Base-by-base conservation (phyloP, 2,329 filamentous ascomycete genomes). In the Ustilaginoidea virens region DNA sequence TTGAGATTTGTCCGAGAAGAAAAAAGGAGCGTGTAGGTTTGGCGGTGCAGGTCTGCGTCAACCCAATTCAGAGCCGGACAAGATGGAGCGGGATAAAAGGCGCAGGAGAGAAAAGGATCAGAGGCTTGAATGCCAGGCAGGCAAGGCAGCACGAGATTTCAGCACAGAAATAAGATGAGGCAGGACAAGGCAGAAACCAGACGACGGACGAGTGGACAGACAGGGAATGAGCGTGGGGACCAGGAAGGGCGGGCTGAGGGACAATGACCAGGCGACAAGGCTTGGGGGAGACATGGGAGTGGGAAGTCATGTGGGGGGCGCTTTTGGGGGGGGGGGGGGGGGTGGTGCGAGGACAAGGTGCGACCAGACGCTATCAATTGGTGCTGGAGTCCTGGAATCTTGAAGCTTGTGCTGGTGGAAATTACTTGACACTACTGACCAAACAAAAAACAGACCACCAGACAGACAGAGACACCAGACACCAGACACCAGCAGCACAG, bases 21-120 rank as follows among this genome's bases (percentile, higher is more conserved):
- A 13, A n/a, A 27, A 31, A 27, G 29, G 29, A 31, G 20, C 9
- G 25, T 23, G n/a, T 12, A 12, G 12, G 7, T 18, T 9, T 12
- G 24, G 15, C 29, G 24, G 18, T 23, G 3, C 5, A 15, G 5
- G 20, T 23, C 13, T 17, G 27, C 10, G 9, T 31, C 7, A 13
- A 22, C 2, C n/a, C n/a, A n/a, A n/a, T n/a, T n/a, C n/a, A n/a
- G n/a, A n/a, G n/a, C n/a, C n/a, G n/a, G n/a, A n/a, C n/a, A n/a
- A n/a, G 7, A 27, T 17, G n/a, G 23, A 27, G n/a, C n/a, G 27
- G 25, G 18, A 14, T 11, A 4, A 14, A 16, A 8, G 20, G 11
- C 23, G 23, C 18, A 8, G 17, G 13, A 25, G 23, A 20, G 18
- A 30, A 24, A 21, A 20, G 14, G 15, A 23, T 23, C 14, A n/a